phyloP scores from a whole-genome alignment of 148 eudicot species.

The Amaranthus cruentus region DNA sequence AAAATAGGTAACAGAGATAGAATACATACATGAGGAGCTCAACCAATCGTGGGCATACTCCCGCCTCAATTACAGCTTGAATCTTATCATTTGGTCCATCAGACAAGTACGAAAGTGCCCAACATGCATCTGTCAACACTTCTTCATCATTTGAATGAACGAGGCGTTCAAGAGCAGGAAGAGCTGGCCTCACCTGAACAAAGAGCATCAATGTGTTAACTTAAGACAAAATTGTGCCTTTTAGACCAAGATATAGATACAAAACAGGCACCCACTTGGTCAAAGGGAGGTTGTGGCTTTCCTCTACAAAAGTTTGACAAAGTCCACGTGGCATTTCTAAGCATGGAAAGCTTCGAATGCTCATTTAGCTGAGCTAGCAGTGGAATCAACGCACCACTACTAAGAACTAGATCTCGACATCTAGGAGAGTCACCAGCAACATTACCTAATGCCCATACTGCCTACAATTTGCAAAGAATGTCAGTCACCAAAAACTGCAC shows the following conservation, averaged over 20 bases:
- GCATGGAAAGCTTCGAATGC: slow-evolving; percentile 78
- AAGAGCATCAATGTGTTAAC: slow-evolving; percentile 6
- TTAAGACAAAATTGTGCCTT: not conserved
- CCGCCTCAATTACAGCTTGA: slow-evolving; percentile 82
- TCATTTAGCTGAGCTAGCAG: slow-evolving; percentile 61
- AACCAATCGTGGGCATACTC: slow-evolving; percentile 70
- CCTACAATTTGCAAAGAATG: slow-evolving; percentile 32
- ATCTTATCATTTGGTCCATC: slow-evolving; percentile 89
- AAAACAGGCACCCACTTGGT: slow-evolving; percentile 42
- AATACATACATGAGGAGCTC: slow-evolving; percentile 65
- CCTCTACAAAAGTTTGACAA: slow-evolving; percentile 78
- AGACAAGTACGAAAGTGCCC: slow-evolving; percentile 83
- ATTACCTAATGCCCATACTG: slow-evolving; percentile 85
- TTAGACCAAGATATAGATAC: not conserved
- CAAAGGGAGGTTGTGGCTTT: slow-evolving; percentile 78
- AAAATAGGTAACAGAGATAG: not conserved
- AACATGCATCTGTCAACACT: slow-evolving; percentile 83
- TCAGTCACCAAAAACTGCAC: not conserved
- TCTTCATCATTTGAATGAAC: slow-evolving; percentile 80
- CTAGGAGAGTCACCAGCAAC: slow-evolving; percentile 85
- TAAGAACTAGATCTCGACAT: slow-evolving; percentile 72
- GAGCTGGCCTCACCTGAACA: slow-evolving; percentile 61
- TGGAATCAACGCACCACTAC: slow-evolving; percentile 61
- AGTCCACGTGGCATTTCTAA: slow-evolving; percentile 87
- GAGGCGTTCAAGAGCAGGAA: slow-evolving; percentile 73